phyloP scores from a whole-genome alignment of 2,329 filamentous ascomycete species.

The Polytolypa hystricis region DNA sequence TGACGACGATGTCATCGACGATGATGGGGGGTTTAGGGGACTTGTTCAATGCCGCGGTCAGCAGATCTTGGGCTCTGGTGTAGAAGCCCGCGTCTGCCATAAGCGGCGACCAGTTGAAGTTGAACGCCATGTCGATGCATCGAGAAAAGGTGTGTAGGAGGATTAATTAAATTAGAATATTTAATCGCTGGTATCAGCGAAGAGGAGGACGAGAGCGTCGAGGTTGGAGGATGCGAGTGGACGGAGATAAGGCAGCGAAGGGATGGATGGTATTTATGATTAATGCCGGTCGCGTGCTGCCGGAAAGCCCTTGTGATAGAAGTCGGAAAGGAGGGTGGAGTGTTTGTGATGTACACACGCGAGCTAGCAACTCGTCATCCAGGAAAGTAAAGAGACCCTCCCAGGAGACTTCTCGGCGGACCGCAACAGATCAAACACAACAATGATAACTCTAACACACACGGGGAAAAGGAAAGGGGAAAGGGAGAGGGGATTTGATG shows the following conservation, averaged over 20 bases:
- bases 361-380: too few species aligned
- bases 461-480: too few species aligned
- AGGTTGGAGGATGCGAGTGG: neutral
- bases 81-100: slow-evolving; percentile 91
- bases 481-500: too few species aligned
- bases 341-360: too few species aligned
- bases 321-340: too few species aligned
- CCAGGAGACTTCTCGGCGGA: too few species aligned
- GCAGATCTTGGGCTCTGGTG: slow-evolving; percentile 79
- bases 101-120: slow-evolving; percentile 99
- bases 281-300: neutral
- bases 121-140: slow-evolving; percentile 73
- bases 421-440: too few species aligned
- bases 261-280: neutral
- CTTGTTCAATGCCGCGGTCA: slow-evolving; percentile 94
- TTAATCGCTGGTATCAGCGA: neutral
- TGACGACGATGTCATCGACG: slow-evolving; percentile 97
- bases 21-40: slow-evolving; percentile 97
- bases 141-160: slow-evolving; percentile 1
- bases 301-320: too few species aligned
- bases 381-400: too few species aligned
- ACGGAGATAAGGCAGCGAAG: neutral
- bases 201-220: neutral
- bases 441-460: too few species aligned
- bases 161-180: neutral